Evolutionary conservation across 2,329 filamentous ascomycete species (phyloP).

Genomic region (Xylariaceae sp.): DNA sequence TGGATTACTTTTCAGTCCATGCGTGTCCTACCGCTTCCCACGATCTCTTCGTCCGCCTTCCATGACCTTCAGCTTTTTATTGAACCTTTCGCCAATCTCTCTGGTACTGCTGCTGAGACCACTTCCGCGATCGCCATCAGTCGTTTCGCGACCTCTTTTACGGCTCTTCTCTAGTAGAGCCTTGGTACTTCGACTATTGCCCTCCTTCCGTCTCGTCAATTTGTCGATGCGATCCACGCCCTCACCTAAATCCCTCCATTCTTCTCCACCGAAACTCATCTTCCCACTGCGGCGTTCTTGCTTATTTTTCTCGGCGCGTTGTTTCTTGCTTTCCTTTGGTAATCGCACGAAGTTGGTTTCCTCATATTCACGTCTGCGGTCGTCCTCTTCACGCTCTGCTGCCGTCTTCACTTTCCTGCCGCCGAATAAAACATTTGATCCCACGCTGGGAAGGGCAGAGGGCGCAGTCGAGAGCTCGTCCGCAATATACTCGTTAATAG

Average conservation of each 20-base stretch:
- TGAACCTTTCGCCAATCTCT: constrained; percentile 76
- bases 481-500: constrained; percentile 89
- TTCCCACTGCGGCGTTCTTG: constrained; percentile 55
- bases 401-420: constrained; percentile 81
- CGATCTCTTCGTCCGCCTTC: constrained; percentile 48
- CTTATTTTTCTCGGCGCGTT: constrained; percentile 68
- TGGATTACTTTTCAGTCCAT: too few species aligned
- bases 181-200: constrained; percentile 60
- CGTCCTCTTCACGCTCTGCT: constrained; percentile 76
- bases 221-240: constrained; percentile 86
- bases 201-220: constrained; percentile 74
- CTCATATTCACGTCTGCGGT: constrained; percentile 84
- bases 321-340: constrained; percentile 87
- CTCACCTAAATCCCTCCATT: constrained; percentile 85
- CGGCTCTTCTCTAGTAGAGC: constrained; percentile 81
- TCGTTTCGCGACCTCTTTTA: constrained; percentile 74
- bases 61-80: constrained; percentile 67
- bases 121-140: constrained; percentile 72
- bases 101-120: constrained; percentile 51
- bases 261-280: constrained; percentile 85
- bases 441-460: constrained; percentile 85
- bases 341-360: constrained; percentile 90
- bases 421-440: constrained; percentile 81
- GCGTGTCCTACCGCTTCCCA: constrained; percentile 38
- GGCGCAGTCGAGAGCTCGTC: constrained; percentile 85